Conservation (phyloP, 805 yeast genomes). For the Candida chauliodis region DNA sequence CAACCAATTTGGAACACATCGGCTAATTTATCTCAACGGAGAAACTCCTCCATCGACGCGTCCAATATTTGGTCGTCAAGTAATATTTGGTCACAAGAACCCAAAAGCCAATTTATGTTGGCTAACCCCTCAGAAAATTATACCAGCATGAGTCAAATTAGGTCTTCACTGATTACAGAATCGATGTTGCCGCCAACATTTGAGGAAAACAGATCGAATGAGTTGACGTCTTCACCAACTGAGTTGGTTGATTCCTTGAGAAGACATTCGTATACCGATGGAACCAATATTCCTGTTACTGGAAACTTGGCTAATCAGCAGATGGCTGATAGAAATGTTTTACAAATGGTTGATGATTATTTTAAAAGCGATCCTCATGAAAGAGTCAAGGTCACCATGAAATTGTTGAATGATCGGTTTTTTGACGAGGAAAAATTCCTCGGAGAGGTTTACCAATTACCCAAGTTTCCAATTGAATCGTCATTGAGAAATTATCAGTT, state of each 20-base stretch:
- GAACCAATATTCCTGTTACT: slow-evolving; percentile 4
- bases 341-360: slow-evolving; percentile 27
- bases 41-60: slow-evolving; percentile 5
- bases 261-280: slow-evolving; percentile 14
- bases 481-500: slow-evolving; percentile 38
- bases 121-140: slow-evolving; percentile 6
- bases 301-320: background rate
- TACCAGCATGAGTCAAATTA: slow-evolving; percentile 1
- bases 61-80: slow-evolving; percentile 3
- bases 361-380: slow-evolving; percentile 37
- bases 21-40: background rate
- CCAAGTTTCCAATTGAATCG: slow-evolving; percentile 35
- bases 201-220: background rate
- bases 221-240: slow-evolving; percentile 5
- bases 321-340: slow-evolving; percentile 10
- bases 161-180: slow-evolving; percentile 11
- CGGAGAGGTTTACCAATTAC: slow-evolving; percentile 30
- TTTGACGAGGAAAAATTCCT: slow-evolving; percentile 27
- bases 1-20: slow-evolving; percentile 2
- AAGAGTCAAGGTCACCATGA: slow-evolving; percentile 34
- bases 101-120: background rate
- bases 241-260: slow-evolving; percentile 7
- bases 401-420: slow-evolving; percentile 24
- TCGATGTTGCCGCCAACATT: slow-evolving; percentile 5
- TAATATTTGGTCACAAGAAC: slow-evolving; percentile 8